A percentile compares a stretch with the other conserved stretches of the same genome.
These are phyloP conservation scores for Poronia punctata DNA, from an alignment of 495 filamentous ascomycete species.

Conservation along the genomic window DNA sequence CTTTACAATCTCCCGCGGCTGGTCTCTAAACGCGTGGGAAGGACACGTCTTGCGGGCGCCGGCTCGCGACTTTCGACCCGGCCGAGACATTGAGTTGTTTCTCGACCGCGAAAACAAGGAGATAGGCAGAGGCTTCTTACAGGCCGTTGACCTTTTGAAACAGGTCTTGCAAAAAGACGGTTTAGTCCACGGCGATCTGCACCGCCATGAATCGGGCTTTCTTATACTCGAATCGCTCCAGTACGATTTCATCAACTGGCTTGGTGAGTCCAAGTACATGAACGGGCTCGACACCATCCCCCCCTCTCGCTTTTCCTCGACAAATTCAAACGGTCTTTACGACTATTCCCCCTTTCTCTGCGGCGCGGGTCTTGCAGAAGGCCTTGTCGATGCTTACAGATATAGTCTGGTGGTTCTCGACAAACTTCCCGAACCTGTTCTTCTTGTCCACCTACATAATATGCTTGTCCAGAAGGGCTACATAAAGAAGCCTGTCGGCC, in stretches of 20 bases:
- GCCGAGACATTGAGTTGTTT: constrained; percentile 40
- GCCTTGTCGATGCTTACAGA: constrained; percentile 28
- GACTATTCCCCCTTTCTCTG: constrained; percentile 46
- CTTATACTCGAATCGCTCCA: constrained; percentile 17
- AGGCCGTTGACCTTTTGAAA: constrained; percentile 19
- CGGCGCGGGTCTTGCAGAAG: constrained; percentile 37
- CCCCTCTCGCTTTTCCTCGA: constrained; percentile 36
- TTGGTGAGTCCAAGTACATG: constrained; percentile 38
- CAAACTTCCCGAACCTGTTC: constrained; percentile 25
- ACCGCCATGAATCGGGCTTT: constrained; percentile 15
- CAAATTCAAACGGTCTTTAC: constrained; percentile 41
- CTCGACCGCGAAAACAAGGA: constrained; percentile 27
- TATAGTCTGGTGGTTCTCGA: constrained; percentile 29
- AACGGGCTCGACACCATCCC: constrained; percentile 27
- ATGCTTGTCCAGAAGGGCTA: constrained; percentile 36
- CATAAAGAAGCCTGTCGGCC: constrained; percentile 20
- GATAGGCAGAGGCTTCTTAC: constrained; percentile 14
- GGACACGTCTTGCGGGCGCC: constrained; percentile 28
- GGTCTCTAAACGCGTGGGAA: constrained; percentile 24
- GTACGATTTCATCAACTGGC: constrained; percentile 32
- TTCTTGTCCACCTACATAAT: constrained; percentile 39
- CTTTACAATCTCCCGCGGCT: constrained; percentile 33
- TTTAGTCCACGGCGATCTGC: constrained; percentile 20
- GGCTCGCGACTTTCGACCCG: constrained; percentile 24
- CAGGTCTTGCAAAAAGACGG: constrained; percentile 23